Evolutionary conservation across 2,329 filamentous ascomycete genomes (phyloP).

Genomic region (Phialophora expanda): DNA sequence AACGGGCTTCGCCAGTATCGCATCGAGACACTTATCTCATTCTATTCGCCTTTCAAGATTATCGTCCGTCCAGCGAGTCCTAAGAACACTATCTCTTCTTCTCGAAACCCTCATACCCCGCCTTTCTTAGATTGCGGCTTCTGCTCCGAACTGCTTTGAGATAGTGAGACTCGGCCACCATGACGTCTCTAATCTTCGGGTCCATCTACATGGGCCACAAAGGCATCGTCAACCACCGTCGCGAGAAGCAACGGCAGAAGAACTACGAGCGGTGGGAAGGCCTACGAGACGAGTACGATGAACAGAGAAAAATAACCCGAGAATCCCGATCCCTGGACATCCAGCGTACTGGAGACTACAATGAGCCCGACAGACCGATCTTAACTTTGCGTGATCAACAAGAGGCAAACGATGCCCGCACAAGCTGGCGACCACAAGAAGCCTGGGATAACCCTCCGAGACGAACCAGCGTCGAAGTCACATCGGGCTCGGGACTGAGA

Average conservation of each 20-base stretch:
- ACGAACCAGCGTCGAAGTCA: conserved; percentile 33
- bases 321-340: conserved; percentile 37
- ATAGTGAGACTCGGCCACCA: conserved; percentile 16
- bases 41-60: not conserved
- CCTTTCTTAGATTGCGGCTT: conserved; percentile 10
- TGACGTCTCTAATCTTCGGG: conserved; percentile 40
- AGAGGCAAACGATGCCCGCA: conserved; percentile 38
- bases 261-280: conserved; percentile 40
- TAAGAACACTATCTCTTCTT: not conserved
- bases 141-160: conserved; percentile 2
- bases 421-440: conserved; percentile 39
- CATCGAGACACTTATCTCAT: not conserved
- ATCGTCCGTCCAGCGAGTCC: not conserved
- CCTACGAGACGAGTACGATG: conserved; percentile 39
- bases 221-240: conserved; percentile 30
- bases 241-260: conserved; percentile 39
- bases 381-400: conserved; percentile 39
- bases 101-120: conserved; percentile 13
- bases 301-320: conserved; percentile 34
- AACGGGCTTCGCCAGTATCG: not conserved
- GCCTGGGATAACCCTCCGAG: conserved; percentile 29
- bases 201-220: conserved; percentile 38
- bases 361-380: conserved; percentile 30
- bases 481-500: conserved; percentile 26
- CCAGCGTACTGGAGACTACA: conserved; percentile 33